Evolutionary conservation across 2,329 filamentous ascomycete genomes (phyloP).

Genomic region (Botrytis hyacinthi): DNA sequence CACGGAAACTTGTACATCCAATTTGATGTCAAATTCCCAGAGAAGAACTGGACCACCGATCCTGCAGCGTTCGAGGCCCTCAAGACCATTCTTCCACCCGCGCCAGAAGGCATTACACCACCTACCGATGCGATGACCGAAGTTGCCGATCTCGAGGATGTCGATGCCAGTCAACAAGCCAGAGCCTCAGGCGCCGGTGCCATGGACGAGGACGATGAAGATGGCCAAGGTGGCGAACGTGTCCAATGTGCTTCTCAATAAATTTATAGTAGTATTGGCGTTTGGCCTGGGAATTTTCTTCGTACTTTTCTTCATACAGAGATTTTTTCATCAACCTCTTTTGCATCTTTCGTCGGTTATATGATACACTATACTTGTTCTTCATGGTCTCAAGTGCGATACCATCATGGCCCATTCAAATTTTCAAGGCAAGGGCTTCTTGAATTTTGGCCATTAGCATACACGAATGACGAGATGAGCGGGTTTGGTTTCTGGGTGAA

Average conservation of each 20-base stretch:
- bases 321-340: conserved; percentile 18
- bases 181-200: conserved; percentile 65
- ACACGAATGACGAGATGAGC: conserved; percentile 4
- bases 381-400: conserved; percentile 10
- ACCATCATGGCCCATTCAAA: background rate
- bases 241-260: conserved; percentile 89
- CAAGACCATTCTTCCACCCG: conserved; percentile 79
- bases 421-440: background rate
- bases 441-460: background rate
- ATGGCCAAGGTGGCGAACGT: conserved; percentile 73
- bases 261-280: conserved; percentile 23
- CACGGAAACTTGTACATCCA: conserved; percentile 95
- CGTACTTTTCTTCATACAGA: conserved; percentile 5
- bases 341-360: conserved; percentile 21
- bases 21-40: conserved; percentile 96
- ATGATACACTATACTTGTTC: conserved; percentile 17
- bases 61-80: conserved; percentile 73
- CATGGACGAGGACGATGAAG: conserved; percentile 76
- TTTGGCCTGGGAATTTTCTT: conserved; percentile 18
- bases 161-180: conserved; percentile 67
- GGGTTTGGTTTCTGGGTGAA: conserved; percentile 6
- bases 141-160: conserved; percentile 79
- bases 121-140: conserved; percentile 89
- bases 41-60: conserved; percentile 66
- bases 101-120: conserved; percentile 57